Percentiles rank a stretch among this genome's conserved stretches.
Conservation (phyloP, 2,329 filamentous ascomycete genomes). For the Colletotrichum costaricense region DNA sequence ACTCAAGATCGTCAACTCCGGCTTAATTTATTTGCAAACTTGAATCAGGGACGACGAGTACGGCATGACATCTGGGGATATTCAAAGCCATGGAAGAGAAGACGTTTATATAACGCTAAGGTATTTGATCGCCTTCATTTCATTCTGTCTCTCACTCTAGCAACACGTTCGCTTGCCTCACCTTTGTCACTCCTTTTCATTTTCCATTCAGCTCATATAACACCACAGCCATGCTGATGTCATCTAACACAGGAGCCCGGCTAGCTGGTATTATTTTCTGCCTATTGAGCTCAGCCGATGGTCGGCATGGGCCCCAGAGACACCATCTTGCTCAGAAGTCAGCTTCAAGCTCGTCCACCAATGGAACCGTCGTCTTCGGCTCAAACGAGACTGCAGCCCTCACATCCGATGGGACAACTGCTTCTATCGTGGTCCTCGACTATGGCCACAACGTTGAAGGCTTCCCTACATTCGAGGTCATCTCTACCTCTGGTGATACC, state of each 20-base stretch:
- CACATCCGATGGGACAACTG: background rate
- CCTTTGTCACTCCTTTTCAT: background rate
- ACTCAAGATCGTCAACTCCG: background rate
- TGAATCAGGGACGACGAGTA: background rate
- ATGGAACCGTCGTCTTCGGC: background rate
- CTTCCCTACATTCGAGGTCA: constrained; percentile 14
- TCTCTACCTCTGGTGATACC: constrained; percentile 12
- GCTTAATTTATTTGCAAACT: background rate
- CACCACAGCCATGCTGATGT: background rate
- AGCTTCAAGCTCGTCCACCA: background rate
- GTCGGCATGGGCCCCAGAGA: background rate
- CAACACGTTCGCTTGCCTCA: background rate
- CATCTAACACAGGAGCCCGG: background rate
- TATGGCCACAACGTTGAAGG: constrained; percentile 16
- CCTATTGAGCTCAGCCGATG: background rate
- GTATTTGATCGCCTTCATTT: background rate
- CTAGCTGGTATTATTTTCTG: background rate
- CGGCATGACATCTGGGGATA: background rate
- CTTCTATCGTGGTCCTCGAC: constrained; percentile 15
- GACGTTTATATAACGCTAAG: background rate
- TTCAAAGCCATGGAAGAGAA: background rate
- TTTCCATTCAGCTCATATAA: background rate
- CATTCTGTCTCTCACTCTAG: background rate
- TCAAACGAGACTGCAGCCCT: background rate
- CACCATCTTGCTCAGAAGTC: background rate